Conservation (phyloP, 176 grass and related monocot genomes). For the Thalia dealbata region DNA sequence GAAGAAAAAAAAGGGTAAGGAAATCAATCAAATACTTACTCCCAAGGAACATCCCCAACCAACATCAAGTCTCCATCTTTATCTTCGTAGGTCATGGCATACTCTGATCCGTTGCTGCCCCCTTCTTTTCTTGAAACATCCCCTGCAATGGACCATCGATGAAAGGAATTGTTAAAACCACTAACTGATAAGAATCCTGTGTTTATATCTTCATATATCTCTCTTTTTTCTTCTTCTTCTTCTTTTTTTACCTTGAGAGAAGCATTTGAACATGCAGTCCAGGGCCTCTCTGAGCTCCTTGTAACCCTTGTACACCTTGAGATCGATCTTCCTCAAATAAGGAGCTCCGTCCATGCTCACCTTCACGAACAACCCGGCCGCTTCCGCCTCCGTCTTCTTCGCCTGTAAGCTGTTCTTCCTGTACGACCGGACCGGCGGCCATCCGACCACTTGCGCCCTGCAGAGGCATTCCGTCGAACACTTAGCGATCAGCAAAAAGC, state of each 20-base stretch:
- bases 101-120: constrained; percentile 9
- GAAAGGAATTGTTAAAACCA: no score
- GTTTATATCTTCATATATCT: no score
- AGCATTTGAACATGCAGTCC: constrained; percentile 61
- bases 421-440: constrained; percentile 75
- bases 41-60: constrained; percentile 84
- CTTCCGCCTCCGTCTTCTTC: constrained; percentile 30
- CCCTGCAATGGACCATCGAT: not conserved
- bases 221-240: no score
- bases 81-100: constrained; percentile 65
- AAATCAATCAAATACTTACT: constrained; percentile 38
- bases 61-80: constrained; percentile 94
- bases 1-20: not conserved
- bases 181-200: no score
- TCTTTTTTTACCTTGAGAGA: constrained; percentile 16
- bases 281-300: constrained; percentile 55
- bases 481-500: not conserved
- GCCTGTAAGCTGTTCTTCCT: constrained; percentile 59
- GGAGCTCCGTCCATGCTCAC: constrained; percentile 96
- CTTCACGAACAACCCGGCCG: constrained; percentile 51
- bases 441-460: constrained; percentile 73
- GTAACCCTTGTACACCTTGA: constrained; percentile 65
- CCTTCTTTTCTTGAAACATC: not conserved
- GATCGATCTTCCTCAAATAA: constrained; percentile 82
- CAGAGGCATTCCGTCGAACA: not conserved